phyloP scores from a whole-genome alignment of 2,329 filamentous ascomycete species.

The Alternaria infectoria region DNA sequence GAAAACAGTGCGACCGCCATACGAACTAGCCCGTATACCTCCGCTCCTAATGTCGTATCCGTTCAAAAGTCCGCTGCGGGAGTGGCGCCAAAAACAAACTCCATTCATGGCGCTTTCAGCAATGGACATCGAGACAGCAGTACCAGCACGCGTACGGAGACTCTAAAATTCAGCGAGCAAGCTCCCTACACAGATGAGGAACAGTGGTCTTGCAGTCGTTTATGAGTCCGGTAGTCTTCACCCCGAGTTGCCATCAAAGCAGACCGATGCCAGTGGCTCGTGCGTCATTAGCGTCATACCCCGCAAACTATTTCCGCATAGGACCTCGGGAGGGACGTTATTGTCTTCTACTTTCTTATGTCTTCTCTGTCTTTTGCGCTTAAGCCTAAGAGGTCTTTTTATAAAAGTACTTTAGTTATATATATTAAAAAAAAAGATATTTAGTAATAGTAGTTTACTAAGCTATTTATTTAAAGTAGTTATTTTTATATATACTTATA shows the following conservation, averaged over 20 bases:
- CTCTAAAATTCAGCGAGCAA: background rate
- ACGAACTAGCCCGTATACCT: background rate
- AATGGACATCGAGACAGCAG: background rate
- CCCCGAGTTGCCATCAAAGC: conserved; percentile 1
- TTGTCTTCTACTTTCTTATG: background rate
- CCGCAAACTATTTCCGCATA: background rate
- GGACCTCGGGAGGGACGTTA: conserved; percentile 4
- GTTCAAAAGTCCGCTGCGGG: background rate
- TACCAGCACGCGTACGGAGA: background rate
- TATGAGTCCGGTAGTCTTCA: background rate
- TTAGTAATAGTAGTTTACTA: too few relatives aligned
- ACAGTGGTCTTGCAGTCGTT: background rate
- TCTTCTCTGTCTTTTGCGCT: too few relatives aligned
- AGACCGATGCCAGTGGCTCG: background rate
- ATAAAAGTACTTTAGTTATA: too few relatives aligned
- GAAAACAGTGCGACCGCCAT: background rate
- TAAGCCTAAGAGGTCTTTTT: too few relatives aligned
- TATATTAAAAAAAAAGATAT: too few relatives aligned
- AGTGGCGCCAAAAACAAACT: background rate
- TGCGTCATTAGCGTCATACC: conserved; percentile 1
- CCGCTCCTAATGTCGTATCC: background rate
- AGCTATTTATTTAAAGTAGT: too few relatives aligned
- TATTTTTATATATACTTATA: too few relatives aligned
- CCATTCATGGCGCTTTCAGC: background rate
- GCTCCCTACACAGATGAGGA: background rate